Conservation (phyloP, 176 grass and related monocot genomes). For the Puccinellia tenuiflora region DNA sequence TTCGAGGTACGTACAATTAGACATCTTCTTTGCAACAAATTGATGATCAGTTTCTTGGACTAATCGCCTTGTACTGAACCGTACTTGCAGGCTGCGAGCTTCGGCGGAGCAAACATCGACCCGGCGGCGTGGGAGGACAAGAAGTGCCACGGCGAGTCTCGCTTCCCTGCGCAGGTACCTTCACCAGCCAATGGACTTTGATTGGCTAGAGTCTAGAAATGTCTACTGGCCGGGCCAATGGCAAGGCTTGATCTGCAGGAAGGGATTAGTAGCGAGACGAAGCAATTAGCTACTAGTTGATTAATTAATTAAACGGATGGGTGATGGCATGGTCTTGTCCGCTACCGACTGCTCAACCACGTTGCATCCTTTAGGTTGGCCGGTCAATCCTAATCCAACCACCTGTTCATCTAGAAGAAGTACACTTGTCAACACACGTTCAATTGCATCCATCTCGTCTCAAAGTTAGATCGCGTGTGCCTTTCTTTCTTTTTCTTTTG, state of each 20-base stretch:
- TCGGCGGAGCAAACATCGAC: constrained; percentile 95
- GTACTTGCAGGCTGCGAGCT: constrained; percentile 67
- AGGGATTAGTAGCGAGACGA: neutral
- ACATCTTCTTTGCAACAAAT: neutral
- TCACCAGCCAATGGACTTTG: neutral
- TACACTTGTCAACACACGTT: neutral
- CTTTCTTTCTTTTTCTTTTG: neutral
- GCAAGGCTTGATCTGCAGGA: neutral
- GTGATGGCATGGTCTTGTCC: neutral
- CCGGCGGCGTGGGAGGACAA: constrained; percentile 99
- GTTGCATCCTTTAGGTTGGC: neutral
- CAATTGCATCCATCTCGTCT: neutral
- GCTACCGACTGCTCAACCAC: constrained; percentile 21
- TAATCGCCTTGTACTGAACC: neutral
- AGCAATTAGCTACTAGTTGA: neutral
- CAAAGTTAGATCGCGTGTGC: neutral
- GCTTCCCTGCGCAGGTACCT: constrained; percentile 84
- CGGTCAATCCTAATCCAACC: neutral
- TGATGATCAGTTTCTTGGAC: neutral
- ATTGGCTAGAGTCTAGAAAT: neutral
- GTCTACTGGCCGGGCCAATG: neutral
- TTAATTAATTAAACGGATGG: neutral
- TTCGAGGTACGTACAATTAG: constrained; percentile 70
- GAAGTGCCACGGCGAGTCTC: constrained; percentile 91
- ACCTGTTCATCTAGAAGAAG: neutral